These are phyloP conservation scores for Murraya koenigii DNA, from an alignment of 345 rosid species.

Conservation along the genomic window DNA sequence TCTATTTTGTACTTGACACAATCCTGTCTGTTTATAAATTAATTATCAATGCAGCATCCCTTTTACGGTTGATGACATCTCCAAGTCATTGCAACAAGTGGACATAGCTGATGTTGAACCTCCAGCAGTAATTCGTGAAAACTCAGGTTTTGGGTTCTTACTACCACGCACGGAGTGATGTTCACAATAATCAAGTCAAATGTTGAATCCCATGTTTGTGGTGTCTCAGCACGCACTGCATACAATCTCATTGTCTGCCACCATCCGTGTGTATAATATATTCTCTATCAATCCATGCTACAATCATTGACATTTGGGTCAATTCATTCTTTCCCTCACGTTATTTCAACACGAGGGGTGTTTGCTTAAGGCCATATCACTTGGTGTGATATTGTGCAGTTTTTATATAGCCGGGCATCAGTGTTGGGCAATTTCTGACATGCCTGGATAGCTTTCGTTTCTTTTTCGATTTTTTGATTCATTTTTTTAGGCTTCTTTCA, in stretches of 20 bases:
- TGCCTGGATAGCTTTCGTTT: conserved; percentile 23
- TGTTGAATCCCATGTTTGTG: background rate
- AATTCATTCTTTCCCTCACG: conserved; percentile 41
- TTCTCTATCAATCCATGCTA: conserved; percentile 20
- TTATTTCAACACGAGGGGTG: conserved; percentile 41
- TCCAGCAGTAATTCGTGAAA: conserved; percentile 79
- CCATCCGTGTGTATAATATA: conserved; percentile 37
- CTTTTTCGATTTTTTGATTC: conserved; percentile 13
- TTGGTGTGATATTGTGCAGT: conserved; percentile 34
- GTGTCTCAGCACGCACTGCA: conserved; percentile 18
- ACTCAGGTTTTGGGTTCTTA: conserved; percentile 89
- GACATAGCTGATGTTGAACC: conserved; percentile 89
- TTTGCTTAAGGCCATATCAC: conserved; percentile 41
- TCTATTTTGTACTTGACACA: background rate
- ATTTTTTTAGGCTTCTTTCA: conserved; percentile 7
- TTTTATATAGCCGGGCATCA: conserved; percentile 20
- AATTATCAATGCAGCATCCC: conserved; percentile 71
- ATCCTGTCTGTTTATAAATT: conserved; percentile 12
- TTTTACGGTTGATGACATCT: conserved; percentile 95
- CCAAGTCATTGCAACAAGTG: conserved; percentile 87
- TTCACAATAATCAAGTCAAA: background rate
- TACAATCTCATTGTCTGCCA: conserved; percentile 15
- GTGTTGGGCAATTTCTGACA: conserved; percentile 21
- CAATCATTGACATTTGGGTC: conserved; percentile 26
- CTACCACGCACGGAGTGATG: conserved; percentile 68